Conservation (phyloP, 306 rosid genomes). For the Citrullus mucosospermus region DNA sequence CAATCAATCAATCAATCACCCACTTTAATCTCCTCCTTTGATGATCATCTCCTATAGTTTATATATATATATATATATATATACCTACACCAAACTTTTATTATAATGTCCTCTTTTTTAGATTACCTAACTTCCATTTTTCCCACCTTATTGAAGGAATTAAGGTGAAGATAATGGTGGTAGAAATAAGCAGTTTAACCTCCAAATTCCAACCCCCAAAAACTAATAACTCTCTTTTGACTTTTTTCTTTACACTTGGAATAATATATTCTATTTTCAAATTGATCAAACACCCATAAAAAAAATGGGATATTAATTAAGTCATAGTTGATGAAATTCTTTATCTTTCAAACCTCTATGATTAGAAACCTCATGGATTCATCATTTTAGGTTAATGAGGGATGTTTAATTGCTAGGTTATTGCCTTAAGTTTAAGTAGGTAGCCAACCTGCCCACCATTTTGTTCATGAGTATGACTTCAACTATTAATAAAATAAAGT, state of each 20-base stretch:
- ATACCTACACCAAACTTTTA: not conserved
- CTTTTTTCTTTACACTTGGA: not conserved
- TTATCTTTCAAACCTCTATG: too few species aligned
- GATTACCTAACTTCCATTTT: conserved; percentile 1
- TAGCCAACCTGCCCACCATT: too few species aligned
- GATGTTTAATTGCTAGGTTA: too few species aligned
- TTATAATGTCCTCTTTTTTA: not conserved
- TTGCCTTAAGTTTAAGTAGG: too few species aligned
- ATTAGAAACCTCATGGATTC: too few species aligned
- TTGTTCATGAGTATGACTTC: too few species aligned
- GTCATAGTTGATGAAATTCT: too few species aligned
- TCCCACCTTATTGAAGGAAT: not conserved
- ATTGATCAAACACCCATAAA: too few species aligned
- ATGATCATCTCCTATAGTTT: not conserved
- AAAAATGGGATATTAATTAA: too few species aligned
- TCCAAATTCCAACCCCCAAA: not conserved
- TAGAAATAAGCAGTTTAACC: not conserved
- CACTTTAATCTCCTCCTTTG: not conserved
- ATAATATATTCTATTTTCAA: too few species aligned
- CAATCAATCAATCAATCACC: not conserved
- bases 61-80: not conserved
- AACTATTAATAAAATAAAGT: too few species aligned
- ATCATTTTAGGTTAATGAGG: too few species aligned
- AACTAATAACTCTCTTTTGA: not conserved
- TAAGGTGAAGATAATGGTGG: not conserved